phyloP scores from a whole-genome alignment of 805 yeast species.

The Lipomyces japonicus region DNA sequence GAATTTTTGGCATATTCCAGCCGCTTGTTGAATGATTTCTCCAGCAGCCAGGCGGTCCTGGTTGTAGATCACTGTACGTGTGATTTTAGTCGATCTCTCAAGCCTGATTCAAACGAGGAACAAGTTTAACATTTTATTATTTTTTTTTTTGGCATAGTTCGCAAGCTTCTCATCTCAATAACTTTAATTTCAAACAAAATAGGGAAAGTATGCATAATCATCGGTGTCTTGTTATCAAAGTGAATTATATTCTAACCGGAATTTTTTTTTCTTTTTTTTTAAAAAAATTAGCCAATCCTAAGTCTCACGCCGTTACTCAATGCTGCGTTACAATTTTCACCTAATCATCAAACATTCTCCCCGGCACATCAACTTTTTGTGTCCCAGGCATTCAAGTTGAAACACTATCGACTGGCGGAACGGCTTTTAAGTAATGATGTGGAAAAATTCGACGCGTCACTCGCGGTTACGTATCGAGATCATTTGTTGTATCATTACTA shows the following conservation, averaged over 20 bases:
- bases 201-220: too few relatives aligned
- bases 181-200: too few relatives aligned
- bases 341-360: conserved; percentile 9
- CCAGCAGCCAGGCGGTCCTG: conserved; percentile 10
- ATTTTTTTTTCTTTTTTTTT: neutral
- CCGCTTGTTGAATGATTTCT: conserved; percentile 1
- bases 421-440: conserved; percentile 6
- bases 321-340: conserved; percentile 18
- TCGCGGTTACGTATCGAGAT: conserved; percentile 15
- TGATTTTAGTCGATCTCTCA: too few relatives aligned
- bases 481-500: conserved; percentile 25
- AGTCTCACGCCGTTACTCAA: conserved; percentile 8
- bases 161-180: too few relatives aligned
- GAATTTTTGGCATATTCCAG: conserved; percentile 4
- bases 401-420: conserved; percentile 6
- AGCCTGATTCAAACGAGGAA: too few relatives aligned
- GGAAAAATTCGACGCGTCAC: conserved; percentile 8
- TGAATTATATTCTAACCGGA: too few relatives aligned
- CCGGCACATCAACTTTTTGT: conserved; percentile 23
- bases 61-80: conserved; percentile 11
- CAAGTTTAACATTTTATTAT: too few relatives aligned
- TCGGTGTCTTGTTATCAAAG: too few relatives aligned
- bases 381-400: conserved; percentile 7
- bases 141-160: too few relatives aligned
- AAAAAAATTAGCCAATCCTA: conserved; percentile 5